Percentiles rank a stretch among this genome's conserved stretches.
phyloP scores from a whole-genome alignment of 2,329 filamentous ascomycete genomes.

The Neonectria ditissima region DNA sequence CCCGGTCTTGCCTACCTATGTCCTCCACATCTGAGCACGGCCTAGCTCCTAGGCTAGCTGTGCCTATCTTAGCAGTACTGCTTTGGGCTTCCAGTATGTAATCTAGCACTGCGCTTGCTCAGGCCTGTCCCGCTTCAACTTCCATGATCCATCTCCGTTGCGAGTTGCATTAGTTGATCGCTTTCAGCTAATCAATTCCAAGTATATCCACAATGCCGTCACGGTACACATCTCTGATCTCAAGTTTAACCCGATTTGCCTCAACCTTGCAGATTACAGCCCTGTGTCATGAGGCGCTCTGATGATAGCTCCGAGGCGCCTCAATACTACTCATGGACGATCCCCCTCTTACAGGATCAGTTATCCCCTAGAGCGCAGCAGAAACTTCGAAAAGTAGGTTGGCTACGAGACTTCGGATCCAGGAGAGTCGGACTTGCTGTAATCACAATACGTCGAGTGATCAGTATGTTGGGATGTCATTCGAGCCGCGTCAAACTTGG shows the following conservation, averaged over 20 bases:
- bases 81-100: slow-evolving; percentile 20
- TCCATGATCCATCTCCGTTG: slow-evolving; percentile 18
- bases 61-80: not conserved
- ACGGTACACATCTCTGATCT: slow-evolving; percentile 1
- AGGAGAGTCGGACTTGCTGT: not conserved
- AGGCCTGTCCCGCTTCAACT: slow-evolving; percentile 24
- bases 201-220: not conserved
- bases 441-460: slow-evolving; percentile 10
- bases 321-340: not conserved
- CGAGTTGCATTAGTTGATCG: slow-evolving; percentile 11
- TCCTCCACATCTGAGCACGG: not conserved
- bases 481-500: slow-evolving; percentile 1
- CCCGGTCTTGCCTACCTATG: not conserved
- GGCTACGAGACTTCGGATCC: slow-evolving; percentile 12
- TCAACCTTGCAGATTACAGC: slow-evolving; percentile 8
- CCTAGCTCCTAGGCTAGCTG: not conserved
- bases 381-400: not conserved
- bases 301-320: not conserved
- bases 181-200: slow-evolving; percentile 8
- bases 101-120: slow-evolving; percentile 17
- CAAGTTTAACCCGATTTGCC: not conserved
- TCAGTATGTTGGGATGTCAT: slow-evolving; percentile 7
- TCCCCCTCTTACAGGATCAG: not conserved
- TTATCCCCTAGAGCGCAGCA: slow-evolving; percentile 2
- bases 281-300: not conserved